Conservation (phyloP, 2,329 filamentous ascomycete species). For the Coniochaeta sp. region DNA sequence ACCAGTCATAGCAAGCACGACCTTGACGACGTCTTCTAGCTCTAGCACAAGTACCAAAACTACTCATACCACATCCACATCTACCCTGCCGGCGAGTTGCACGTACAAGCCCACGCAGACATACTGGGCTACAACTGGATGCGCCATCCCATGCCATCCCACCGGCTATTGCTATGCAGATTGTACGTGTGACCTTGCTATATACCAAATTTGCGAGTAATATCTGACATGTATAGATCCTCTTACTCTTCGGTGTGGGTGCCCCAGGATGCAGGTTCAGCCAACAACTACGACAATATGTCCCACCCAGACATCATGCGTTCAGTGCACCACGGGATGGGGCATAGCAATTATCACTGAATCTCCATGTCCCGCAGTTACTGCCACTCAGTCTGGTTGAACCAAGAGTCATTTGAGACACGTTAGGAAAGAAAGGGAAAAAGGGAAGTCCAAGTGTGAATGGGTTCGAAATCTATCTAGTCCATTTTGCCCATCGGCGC, state of each 20-base stretch:
- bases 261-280: neutral
- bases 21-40: neutral
- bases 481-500: too few species aligned
- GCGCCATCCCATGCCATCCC: neutral
- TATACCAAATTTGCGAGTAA: neutral
- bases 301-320: neutral
- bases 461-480: too few species aligned
- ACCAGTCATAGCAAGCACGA: neutral
- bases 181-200: neutral
- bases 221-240: neutral
- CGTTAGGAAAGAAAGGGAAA: too few species aligned
- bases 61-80: neutral
- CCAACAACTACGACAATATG: neutral
- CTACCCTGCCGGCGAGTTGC: neutral
- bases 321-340: conserved; percentile 4
- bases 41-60: neutral
- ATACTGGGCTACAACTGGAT: neutral
- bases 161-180: neutral
- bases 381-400: neutral
- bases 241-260: conserved; percentile 1
- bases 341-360: conserved; percentile 3
- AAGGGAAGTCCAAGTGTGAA: too few species aligned
- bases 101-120: neutral
- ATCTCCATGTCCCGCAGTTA: neutral
- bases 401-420: neutral